phyloP scores from a whole-genome alignment of 164 flowering plant species.

The Macadamia tetraphylla region DNA sequence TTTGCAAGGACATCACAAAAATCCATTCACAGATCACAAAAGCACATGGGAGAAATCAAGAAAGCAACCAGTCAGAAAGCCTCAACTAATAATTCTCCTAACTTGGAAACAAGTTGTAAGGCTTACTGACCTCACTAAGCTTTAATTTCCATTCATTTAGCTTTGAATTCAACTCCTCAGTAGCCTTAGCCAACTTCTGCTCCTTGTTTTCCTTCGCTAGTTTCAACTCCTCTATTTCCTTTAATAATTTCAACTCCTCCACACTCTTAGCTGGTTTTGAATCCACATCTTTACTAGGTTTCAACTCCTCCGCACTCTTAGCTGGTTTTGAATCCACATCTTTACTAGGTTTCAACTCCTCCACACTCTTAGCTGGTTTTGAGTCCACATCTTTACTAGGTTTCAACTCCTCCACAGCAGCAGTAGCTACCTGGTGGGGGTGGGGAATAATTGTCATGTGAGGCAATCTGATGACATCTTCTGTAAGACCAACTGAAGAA shows the following conservation, averaged over 20 bases:
- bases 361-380: constrained; percentile 12
- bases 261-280: constrained; percentile 5
- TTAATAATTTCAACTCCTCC: constrained; percentile 20
- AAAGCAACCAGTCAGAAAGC: no score
- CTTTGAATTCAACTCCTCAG: constrained; percentile 49
- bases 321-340: neutral
- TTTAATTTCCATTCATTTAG: constrained; percentile 44
- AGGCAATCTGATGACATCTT: neutral
- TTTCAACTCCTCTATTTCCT: constrained; percentile 13
- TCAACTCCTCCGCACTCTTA: constrained; percentile 7
- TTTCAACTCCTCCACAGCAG: constrained; percentile 6
- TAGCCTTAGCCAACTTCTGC: constrained; percentile 22
- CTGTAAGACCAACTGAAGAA: neutral
- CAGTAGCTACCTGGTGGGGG: constrained; percentile 16
- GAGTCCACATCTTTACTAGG: constrained; percentile 6
- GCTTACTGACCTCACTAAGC: constrained; percentile 44
- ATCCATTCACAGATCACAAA: no score
- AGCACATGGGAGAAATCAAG: no score
- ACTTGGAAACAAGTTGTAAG: constrained; percentile 2
- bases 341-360: constrained; percentile 7
- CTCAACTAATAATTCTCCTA: neutral
- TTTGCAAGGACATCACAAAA: no score
- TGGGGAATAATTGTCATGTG: neutral
- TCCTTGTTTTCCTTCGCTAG: neutral
- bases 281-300: constrained; percentile 1